phyloP scores from a whole-genome alignment of 495 filamentous ascomycete genomes.

The Xylaria palmicola region DNA sequence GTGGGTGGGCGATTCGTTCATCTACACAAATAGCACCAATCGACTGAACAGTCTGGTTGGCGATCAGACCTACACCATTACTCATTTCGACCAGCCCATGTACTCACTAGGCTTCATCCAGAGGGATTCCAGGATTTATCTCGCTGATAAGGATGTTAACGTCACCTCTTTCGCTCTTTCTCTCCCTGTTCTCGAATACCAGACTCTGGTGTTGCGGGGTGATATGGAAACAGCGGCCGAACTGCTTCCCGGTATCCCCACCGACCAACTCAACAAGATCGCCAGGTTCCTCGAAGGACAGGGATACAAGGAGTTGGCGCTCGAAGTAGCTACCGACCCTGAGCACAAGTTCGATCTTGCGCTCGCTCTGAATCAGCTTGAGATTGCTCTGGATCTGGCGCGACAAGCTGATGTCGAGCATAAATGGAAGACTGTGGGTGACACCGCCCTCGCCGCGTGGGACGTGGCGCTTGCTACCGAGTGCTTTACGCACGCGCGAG shows the following conservation, averaged over 20 bases:
- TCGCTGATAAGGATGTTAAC: constrained; percentile 91
- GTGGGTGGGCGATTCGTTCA: constrained; percentile 98
- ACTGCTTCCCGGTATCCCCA: constrained; percentile 75
- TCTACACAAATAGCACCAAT: constrained; percentile 97
- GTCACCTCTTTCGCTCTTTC: constrained; percentile 90
- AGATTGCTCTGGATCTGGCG: constrained; percentile 83
- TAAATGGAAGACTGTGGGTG: constrained; percentile 95
- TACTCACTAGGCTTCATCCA: constrained; percentile 95
- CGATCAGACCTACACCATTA: constrained; percentile 97
- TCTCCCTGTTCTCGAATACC: constrained; percentile 93
- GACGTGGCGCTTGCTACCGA: constrained; percentile 84
- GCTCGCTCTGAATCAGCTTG: constrained; percentile 75
- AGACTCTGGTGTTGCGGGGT: constrained; percentile 91
- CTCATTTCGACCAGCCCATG: constrained; percentile 92
- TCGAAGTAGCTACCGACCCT: constrained; percentile 92
- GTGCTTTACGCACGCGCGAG: constrained; percentile 87
- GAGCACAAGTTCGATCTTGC: constrained; percentile 97
- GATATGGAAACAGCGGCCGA: constrained; percentile 91
- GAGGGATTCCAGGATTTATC: constrained; percentile 87
- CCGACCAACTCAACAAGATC: constrained; percentile 94
- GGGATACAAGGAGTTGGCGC: constrained; percentile 90
- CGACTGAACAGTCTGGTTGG: constrained; percentile 97
- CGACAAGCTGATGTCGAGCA: constrained; percentile 83
- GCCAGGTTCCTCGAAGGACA: constrained; percentile 97
- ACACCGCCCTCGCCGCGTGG: constrained; percentile 85